Evolutionary conservation across 345 rosid species (phyloP).

Genomic region (rapeseed (Brassica napus)): DNA sequence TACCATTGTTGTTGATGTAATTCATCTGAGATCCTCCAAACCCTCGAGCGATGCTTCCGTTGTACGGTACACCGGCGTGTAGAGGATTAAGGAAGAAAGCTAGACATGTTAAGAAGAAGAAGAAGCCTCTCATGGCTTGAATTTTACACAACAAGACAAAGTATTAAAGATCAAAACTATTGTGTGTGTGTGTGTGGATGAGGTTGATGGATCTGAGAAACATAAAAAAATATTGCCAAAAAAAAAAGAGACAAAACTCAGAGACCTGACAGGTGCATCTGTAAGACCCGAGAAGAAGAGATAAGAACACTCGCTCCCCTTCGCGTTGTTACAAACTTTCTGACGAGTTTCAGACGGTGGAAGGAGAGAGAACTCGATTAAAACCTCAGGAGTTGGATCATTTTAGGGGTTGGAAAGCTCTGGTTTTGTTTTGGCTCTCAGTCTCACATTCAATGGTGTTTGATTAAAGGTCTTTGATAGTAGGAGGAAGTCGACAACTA

Average conservation of each 20-base stretch:
- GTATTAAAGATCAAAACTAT: constrained; percentile 19
- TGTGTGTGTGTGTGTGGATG: neutral
- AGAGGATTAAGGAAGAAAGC: constrained; percentile 37
- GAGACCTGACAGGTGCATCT: neutral
- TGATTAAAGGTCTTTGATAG: neutral
- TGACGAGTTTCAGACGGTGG: no score
- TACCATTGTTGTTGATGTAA: constrained; percentile 59
- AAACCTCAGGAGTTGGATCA: neutral
- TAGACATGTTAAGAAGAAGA: constrained; percentile 31
- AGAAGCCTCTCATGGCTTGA: constrained; percentile 45
- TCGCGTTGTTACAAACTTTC: no score
- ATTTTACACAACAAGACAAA: constrained; percentile 11
- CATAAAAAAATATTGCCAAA: neutral
- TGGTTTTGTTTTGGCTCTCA: neutral
- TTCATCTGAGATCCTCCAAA: constrained; percentile 72
- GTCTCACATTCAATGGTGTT: neutral
- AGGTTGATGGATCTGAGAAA: constrained; percentile 39
- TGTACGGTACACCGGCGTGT: constrained; percentile 41
- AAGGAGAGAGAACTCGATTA: no score
- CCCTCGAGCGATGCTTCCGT: constrained; percentile 48
- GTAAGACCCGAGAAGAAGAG: neutral
- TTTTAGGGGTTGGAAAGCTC: neutral
- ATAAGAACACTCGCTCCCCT: neutral
- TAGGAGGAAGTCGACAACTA: neutral
- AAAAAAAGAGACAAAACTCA: constrained; percentile 35